Evolutionary conservation across 495 filamentous ascomycete species (phyloP), one percentile per base, ranked within the genome.

Genomic region (Extremus antarcticus): DNA sequence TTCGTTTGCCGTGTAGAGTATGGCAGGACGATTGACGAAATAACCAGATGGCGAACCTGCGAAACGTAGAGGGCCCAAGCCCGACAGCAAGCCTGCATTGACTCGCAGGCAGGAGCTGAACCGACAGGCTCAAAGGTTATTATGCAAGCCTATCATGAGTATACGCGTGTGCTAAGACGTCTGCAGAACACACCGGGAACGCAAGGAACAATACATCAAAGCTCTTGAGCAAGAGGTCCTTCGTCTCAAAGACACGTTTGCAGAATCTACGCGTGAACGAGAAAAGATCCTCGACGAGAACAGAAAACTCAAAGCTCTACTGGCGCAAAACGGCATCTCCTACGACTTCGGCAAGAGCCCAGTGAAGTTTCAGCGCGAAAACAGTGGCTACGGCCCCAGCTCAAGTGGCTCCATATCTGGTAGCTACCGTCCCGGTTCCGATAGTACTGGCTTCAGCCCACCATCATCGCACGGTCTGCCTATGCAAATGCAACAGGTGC

Each of bases 91-190:
- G 63, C 92, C 92, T 2, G 89, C 92, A 47, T 70, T 94, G 60
- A 98, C 90, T n/a, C 76, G 91, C 39, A 78, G 90, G 47, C 92
- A 98, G 64, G 92, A 98, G 65, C 71, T 96, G 47, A 98, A 98
- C 66, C 80, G 92, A 52, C 90, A 96, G 72, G 92, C 92, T 24
- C 92, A 98, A 69, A 84, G 91, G 90, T 92, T 81, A 62, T 65
- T 55, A 29, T 24, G 11, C 17, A 46, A 16, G 21, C 29, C 20
- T 25, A 32, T 57, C 40, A 47, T 20, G 11, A 32, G 17, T 43
- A 46, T 54, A 60, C 13, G 1, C 7, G 11, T 51, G 13, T 46
- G 17, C 47, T 50, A 25, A 50, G 15, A 13, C n/a, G n/a, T 4
- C 21, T 13, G 4, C 20, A 50, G 47, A 32, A 52, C 50, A 45